Evolutionary conservation across 2,329 filamentous ascomycete species (phyloP).

Genomic region (Curvularia eragrostidis): DNA sequence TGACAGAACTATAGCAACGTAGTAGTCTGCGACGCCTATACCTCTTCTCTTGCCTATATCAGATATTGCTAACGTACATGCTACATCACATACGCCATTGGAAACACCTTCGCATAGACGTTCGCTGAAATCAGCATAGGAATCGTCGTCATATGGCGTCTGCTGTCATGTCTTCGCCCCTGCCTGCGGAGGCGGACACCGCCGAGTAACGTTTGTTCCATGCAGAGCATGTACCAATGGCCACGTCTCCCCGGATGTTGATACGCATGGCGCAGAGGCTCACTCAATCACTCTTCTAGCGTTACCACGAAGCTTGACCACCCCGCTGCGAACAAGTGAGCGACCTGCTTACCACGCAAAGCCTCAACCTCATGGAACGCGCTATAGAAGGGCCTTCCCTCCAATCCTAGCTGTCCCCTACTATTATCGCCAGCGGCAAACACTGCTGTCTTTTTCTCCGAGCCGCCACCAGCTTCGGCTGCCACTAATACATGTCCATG

Average conservation of each 20-base stretch:
- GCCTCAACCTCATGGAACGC: slow-evolving; percentile 31
- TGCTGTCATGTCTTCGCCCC: slow-evolving; percentile 34
- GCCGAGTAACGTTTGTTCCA: background rate
- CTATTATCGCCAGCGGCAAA: slow-evolving; percentile 38
- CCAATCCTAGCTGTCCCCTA: slow-evolving; percentile 36
- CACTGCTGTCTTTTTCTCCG: slow-evolving; percentile 18
- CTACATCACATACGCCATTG: slow-evolving; percentile 28
- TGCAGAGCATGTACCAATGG: background rate
- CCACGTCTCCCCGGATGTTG: background rate
- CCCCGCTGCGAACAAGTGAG: slow-evolving; percentile 30
- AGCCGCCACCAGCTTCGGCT: slow-evolving; percentile 17
- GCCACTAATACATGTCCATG: slow-evolving; percentile 40
- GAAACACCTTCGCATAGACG: slow-evolving; percentile 27
- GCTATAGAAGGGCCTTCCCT: slow-evolving; percentile 17
- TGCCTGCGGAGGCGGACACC: slow-evolving; percentile 23
- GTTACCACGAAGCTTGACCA: slow-evolving; percentile 37
- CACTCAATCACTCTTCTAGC: slow-evolving; percentile 1
- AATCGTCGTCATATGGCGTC: slow-evolving; percentile 35
- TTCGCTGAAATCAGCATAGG: slow-evolving; percentile 32
- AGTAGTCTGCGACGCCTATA: slow-evolving; percentile 19
- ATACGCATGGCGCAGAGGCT: background rate
- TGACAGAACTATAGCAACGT: slow-evolving; percentile 26
- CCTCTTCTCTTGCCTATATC: slow-evolving; percentile 12
- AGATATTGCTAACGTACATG: slow-evolving; percentile 11
- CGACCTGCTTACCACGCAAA: slow-evolving; percentile 28